Evolutionary conservation across 805 yeast genomes (phyloP).

Genomic region (Myxozyma nipponensis): DNA sequence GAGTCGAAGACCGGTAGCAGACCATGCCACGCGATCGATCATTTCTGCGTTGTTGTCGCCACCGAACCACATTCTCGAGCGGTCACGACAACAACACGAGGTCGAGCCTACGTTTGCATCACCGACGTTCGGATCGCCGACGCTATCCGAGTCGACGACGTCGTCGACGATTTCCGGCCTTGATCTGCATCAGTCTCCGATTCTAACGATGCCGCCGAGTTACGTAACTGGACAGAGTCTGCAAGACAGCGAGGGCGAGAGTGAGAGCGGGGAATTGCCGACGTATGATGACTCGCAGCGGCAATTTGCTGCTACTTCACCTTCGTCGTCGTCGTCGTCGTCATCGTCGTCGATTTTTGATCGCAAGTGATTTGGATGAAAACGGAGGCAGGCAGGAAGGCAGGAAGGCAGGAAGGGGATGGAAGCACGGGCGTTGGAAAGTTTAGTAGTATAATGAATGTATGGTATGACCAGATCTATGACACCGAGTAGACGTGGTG

Average conservation of each 20-base stretch:
- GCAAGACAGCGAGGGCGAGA: neutral
- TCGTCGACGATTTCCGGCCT: no score
- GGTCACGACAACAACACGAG: neutral
- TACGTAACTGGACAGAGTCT: neutral
- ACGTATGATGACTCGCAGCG: constrained; percentile 22
- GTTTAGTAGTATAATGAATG: no score
- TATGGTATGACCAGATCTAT: no score
- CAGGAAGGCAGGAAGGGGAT: neutral
- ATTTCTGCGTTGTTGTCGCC: neutral
- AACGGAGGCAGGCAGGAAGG: neutral
- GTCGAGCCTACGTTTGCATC: no score
- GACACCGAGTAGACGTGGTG: no score
- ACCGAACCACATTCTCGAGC: constrained; percentile 1
- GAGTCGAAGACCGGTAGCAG: no score
- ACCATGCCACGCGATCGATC: neutral
- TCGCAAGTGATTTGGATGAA: neutral
- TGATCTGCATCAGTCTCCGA: no score
- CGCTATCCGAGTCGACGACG: no score
- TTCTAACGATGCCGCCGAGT: neutral
- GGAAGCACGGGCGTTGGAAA: neutral
- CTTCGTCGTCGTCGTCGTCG: neutral
- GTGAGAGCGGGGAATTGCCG: constrained; percentile 19
- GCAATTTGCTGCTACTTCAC: neutral
- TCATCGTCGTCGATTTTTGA: no score
- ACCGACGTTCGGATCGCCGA: no score